phyloP scores from a whole-genome alignment of 1,284 basidiomycete species.

The Thecaphora frezii region DNA sequence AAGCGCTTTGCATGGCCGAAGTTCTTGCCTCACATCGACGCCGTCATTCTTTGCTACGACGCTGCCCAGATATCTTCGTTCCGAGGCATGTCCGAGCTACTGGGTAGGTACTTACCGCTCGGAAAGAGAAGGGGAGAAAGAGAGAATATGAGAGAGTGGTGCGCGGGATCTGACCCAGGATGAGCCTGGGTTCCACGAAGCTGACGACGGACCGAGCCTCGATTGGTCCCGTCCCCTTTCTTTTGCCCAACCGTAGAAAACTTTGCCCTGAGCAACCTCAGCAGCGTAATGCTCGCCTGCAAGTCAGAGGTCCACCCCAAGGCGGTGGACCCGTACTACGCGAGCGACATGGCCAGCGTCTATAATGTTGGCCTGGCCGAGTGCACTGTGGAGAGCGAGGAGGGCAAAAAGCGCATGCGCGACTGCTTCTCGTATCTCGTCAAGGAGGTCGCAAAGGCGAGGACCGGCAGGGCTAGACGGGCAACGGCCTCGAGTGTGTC shows the following conservation, averaged over 20 bases:
- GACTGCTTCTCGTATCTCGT: constrained; percentile 54
- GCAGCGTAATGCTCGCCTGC: constrained; percentile 55
- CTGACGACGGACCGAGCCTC: background rate
- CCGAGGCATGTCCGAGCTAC: constrained; percentile 52
- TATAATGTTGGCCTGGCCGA: constrained; percentile 54
- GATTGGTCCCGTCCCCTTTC: no score
- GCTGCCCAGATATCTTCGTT: constrained; percentile 47
- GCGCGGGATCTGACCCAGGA: no score
- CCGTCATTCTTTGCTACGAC: constrained; percentile 54
- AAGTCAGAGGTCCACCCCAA: constrained; percentile 53
- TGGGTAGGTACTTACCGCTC: constrained; percentile 7
- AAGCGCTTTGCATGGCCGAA: constrained; percentile 54
- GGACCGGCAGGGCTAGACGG: constrained; percentile 10
- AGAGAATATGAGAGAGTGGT: no score
- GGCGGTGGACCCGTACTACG: constrained; percentile 52
- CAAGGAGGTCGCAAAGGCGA: constrained; percentile 52
- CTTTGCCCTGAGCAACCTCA: constrained; percentile 39
- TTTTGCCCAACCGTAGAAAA: constrained; percentile 16
- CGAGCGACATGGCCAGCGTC: constrained; percentile 52
- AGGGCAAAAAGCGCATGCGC: constrained; percentile 54
- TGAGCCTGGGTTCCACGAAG: no score
- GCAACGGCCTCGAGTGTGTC: background rate
- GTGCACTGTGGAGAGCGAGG: constrained; percentile 50
- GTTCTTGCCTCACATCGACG: constrained; percentile 48
- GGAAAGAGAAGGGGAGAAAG: no score